Percentiles rank a stretch among this genome's conserved stretches.
These are phyloP conservation scores for Venustampulla echinocandica DNA, from an alignment of 495 filamentous ascomycete species.

Conservation along the genomic window DNA sequence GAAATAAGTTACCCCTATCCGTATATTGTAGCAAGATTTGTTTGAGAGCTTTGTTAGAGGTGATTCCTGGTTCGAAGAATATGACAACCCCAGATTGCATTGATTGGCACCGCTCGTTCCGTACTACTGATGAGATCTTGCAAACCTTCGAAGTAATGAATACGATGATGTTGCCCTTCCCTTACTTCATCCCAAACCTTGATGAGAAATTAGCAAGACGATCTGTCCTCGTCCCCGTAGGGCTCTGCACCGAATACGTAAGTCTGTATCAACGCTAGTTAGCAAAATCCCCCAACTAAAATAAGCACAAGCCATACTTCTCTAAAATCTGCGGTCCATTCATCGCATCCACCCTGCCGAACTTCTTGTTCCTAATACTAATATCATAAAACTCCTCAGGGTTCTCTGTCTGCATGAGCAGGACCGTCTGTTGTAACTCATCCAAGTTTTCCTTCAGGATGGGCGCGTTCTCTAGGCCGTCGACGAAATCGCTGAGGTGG, in stretches of 20 bases:
- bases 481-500: constrained; percentile 77
- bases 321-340: constrained; percentile 80
- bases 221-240: constrained; percentile 38
- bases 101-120: background rate
- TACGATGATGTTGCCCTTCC: too few relatives aligned
- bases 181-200: constrained; percentile 63
- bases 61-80: too few relatives aligned
- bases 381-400: constrained; percentile 93
- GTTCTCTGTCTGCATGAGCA: constrained; percentile 74
- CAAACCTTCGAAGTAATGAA: too few relatives aligned
- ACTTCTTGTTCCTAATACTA: constrained; percentile 78
- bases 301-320: constrained; percentile 53
- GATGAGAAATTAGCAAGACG: constrained; percentile 61
- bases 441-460: constrained; percentile 81
- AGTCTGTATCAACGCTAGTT: constrained; percentile 43
- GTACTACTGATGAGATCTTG: too few relatives aligned
- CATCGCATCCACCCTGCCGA: constrained; percentile 80
- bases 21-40: too few relatives aligned
- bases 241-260: constrained; percentile 52
- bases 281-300: constrained; percentile 20
- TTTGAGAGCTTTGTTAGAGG: too few relatives aligned
- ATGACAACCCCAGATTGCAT: constrained; percentile 4
- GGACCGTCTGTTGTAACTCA: constrained; percentile 77
- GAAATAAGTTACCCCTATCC: constrained; percentile 2
- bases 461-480: constrained; percentile 63